Percentiles rank a stretch among this genome's conserved stretches.
These are phyloP conservation scores for Ramaria rubella DNA, from an alignment of 768 basidiomycete species.

Conservation along the genomic window DNA sequence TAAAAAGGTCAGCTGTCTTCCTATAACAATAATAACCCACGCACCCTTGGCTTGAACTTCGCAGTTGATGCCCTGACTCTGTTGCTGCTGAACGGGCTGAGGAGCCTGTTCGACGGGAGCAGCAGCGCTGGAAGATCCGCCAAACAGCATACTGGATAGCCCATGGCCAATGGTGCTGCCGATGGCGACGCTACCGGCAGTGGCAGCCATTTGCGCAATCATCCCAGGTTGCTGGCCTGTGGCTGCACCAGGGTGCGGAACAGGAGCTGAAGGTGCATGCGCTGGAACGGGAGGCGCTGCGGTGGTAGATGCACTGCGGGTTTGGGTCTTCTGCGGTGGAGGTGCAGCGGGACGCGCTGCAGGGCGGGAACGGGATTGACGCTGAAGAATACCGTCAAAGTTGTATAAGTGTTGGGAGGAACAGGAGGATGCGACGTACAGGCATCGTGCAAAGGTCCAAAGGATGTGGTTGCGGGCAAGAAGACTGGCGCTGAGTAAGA, in stretches of 20 bases:
- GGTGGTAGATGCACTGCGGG: conserved; percentile 32
- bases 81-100: too few species aligned
- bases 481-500: conserved; percentile 8
- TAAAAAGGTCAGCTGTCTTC: too few species aligned
- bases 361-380: conserved; percentile 70
- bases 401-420: not conserved
- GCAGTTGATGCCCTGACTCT: conserved; percentile 43
- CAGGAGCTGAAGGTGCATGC: conserved; percentile 30
- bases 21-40: too few species aligned
- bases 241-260: conserved; percentile 24
- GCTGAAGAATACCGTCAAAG: conserved; percentile 35
- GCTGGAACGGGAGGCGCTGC: conserved; percentile 36
- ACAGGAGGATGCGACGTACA: conserved; percentile 30
- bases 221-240: conserved; percentile 56
- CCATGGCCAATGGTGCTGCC: conserved; percentile 88
- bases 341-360: conserved; percentile 26
- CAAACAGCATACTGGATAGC: conserved; percentile 86
- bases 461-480: conserved; percentile 9
- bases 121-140: conserved; percentile 47
- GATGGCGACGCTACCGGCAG: conserved; percentile 83
- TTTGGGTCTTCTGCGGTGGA: conserved; percentile 29
- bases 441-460: conserved; percentile 47
- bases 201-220: conserved; percentile 80
- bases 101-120: conserved; percentile 41
- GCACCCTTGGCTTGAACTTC: conserved; percentile 80